Percentiles rank a stretch among this genome's conserved stretches.
Conservation (phyloP, 2,329 filamentous ascomycete species). For the Chrysoporthe puriensis region DNA sequence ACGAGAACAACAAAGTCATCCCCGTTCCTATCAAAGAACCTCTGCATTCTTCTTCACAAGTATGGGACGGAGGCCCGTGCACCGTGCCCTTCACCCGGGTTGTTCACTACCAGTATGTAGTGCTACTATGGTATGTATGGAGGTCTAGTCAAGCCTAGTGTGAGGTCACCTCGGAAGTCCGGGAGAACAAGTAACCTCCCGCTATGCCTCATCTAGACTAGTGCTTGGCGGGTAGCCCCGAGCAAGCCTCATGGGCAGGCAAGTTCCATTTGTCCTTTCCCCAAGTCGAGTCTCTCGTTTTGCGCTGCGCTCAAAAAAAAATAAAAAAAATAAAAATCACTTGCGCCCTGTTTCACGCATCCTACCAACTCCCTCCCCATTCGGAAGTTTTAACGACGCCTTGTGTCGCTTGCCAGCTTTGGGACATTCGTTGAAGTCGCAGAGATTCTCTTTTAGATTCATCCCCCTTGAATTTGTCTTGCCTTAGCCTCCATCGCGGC, state of each 20-base stretch:
- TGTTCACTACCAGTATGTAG: not conserved
- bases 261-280: not conserved
- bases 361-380: not conserved
- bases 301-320: constrained; percentile 1
- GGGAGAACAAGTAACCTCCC: constrained; percentile 1
- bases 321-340: not conserved
- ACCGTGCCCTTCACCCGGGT: not conserved
- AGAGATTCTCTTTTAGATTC: constrained; percentile 4
- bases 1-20: not conserved
- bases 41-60: not conserved
- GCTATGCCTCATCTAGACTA: not conserved
- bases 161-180: constrained; percentile 9
- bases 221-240: not conserved
- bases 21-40: not conserved
- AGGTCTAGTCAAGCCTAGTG: not conserved
- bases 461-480: not conserved
- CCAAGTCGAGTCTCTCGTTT: not conserved
- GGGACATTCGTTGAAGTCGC: constrained; percentile 3
- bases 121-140: not conserved
- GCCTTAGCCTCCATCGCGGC: not conserved
- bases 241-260: constrained; percentile 6
- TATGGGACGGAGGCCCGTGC: not conserved
- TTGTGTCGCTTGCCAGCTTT: constrained; percentile 1
- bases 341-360: not conserved
- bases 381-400: not conserved